These are phyloP conservation scores for Flaveria linearis DNA, from an alignment of 129 eudicot genomes.

Conservation along the genomic window DNA sequence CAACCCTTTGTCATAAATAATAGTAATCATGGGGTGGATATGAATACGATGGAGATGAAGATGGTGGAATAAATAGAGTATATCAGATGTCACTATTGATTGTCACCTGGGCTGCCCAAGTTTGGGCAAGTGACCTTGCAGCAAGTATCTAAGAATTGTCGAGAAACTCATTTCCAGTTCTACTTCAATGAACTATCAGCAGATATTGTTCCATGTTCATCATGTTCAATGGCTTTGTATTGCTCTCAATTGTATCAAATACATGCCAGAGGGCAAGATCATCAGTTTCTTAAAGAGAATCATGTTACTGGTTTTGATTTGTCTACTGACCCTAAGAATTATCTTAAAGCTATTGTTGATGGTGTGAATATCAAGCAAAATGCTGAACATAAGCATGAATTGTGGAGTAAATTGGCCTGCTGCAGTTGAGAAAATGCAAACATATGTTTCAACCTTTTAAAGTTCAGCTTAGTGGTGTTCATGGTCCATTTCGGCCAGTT, in stretches of 20 bases:
- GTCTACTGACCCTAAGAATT: slow-evolving; percentile 48
- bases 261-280: slow-evolving; percentile 58
- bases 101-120: slow-evolving; percentile 14
- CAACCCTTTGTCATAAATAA: too few species aligned
- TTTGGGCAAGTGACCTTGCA: slow-evolving; percentile 37
- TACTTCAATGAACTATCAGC: slow-evolving; percentile 78
- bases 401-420: slow-evolving; percentile 92
- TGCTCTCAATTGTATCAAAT: slow-evolving; percentile 67
- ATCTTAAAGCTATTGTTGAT: slow-evolving; percentile 36
- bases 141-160: slow-evolving; percentile 70
- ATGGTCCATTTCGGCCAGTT: too few species aligned
- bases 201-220: slow-evolving; percentile 72
- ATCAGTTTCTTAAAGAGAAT: slow-evolving; percentile 23
- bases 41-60: too few species aligned
- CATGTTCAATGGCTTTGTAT: slow-evolving; percentile 75
- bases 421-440: slow-evolving; percentile 22
- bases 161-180: slow-evolving; percentile 80
- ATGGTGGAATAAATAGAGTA: too few species aligned
- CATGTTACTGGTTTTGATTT: slow-evolving; percentile 36
- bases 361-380: slow-evolving; percentile 31
- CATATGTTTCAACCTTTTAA: too few species aligned
- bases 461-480: too few species aligned
- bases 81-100: slow-evolving; percentile 9
- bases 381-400: slow-evolving; percentile 73
- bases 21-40: too few species aligned